phyloP scores from a whole-genome alignment of 1,284 basidiomycete genomes.

The Pyrrhoderma lamaoense region DNA sequence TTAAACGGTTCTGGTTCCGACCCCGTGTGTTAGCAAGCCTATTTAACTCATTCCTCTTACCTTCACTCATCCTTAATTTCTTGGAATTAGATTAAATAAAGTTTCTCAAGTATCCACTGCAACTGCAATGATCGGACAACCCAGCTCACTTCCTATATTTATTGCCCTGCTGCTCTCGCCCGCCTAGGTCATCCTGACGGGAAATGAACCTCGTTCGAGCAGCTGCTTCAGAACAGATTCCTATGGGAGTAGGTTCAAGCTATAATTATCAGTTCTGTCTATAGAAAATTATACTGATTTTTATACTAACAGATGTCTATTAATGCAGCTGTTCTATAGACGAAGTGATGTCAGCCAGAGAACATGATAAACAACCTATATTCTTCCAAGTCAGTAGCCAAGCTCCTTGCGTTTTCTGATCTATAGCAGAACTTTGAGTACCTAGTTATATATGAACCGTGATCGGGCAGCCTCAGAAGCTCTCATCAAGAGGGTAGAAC shows the following conservation, averaged over 20 bases:
- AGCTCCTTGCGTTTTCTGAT: neutral
- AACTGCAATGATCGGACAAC: slow-evolving; percentile 38
- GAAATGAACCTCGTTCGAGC: slow-evolving; percentile 54
- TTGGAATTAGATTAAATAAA: slow-evolving; percentile 30
- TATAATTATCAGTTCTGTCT: neutral
- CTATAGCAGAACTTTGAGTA: neutral
- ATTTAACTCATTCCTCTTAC: too few species aligned
- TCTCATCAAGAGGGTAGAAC: slow-evolving; percentile 43
- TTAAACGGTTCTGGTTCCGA: slow-evolving; percentile 42
- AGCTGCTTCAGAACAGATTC: slow-evolving; percentile 46
- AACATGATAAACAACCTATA: slow-evolving; percentile 39
- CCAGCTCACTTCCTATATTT: slow-evolving; percentile 41
- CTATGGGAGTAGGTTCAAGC: slow-evolving; percentile 43
- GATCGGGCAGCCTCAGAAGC: slow-evolving; percentile 47
- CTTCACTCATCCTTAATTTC: too few species aligned
- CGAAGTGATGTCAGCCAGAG: slow-evolving; percentile 46
- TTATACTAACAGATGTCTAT: slow-evolving; percentile 38
- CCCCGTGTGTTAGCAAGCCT: slow-evolving; percentile 38
- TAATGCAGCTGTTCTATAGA: slow-evolving; percentile 48
- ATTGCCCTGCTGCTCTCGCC: slow-evolving; percentile 50
- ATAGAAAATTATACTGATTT: neutral
- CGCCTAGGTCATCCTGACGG: slow-evolving; percentile 62
- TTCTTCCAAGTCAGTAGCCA: slow-evolving; percentile 35
- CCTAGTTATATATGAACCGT: slow-evolving; percentile 45
- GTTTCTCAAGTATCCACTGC: slow-evolving; percentile 26